Evolutionary conservation across 2,329 filamentous ascomycete species (phyloP), one percentile per base, ranked within the genome.

Genomic region (Aaosphaeria arxii): DNA sequence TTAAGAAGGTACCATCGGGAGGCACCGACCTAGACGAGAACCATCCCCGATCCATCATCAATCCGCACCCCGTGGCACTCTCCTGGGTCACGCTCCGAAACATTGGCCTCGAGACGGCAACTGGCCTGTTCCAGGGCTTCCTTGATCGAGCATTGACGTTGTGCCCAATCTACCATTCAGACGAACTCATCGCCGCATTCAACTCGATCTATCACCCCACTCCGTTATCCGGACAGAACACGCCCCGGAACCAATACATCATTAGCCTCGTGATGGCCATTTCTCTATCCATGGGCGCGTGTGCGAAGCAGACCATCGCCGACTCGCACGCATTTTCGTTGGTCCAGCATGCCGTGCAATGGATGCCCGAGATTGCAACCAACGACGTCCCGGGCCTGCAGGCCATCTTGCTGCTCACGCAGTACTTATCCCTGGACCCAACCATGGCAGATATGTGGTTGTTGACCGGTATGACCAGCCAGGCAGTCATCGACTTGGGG

Each of bases 191-290:
- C 1, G 60, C 56, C 29, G 64, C 66, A 2, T 67, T 67, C 51
- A 64, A 65, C 36, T 61, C 61, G 32, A 63, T 69, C 39, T 68
- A 66, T 43, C 51, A 62, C 39, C 60, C 53, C n/a, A 52, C 56
- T 6, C 46, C 56, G 9, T 58, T 56, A 6, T 52, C 57, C 17
- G 57, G 49, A 30, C 57, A 66, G 28, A 62, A 63, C 36, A 61
- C 54, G 4, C 48, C 62, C 3, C 63, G 65, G 5, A 58, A 67
- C 39, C 59, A 62, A 36, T 69, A 69, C 52, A 65, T 69, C 41
- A 58, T 70, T 43, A 66, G 63, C 48, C 63, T 70, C 46, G 64
- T 69, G 45, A 66, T 70, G 63, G 66, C 66, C 43, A 69, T 70
- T 29, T 67, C 66, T 1, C 47, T 70, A 13, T 68, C 57, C 31